These are phyloP conservation scores for Dysphania ambrosioides DNA, from an alignment of 148 eudicot species.

Conservation along the genomic window DNA sequence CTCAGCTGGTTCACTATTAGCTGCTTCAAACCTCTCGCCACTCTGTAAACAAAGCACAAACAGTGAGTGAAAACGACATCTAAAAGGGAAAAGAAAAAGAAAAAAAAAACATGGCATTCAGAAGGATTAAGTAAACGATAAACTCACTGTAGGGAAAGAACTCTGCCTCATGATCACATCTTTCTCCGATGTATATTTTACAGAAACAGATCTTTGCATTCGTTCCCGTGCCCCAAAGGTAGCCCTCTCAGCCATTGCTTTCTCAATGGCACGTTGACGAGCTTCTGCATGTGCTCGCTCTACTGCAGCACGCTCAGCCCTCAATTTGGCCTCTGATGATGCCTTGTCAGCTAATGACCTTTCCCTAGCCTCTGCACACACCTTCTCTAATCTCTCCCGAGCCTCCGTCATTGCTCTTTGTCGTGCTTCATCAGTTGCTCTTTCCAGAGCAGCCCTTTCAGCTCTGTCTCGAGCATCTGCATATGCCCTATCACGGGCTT, in stretches of 20 bases:
- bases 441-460: constrained; percentile 68
- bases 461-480: constrained; percentile 61
- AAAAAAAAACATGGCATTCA: background rate
- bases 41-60: constrained; percentile 36
- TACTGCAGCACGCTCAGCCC: constrained; percentile 87
- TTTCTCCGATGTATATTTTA: constrained; percentile 48
- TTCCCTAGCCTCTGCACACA: constrained; percentile 70
- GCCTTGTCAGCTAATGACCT: constrained; percentile 46
- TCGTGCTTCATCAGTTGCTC: constrained; percentile 67
- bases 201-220: constrained; percentile 55
- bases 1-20: constrained; percentile 72
- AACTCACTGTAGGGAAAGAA: constrained; percentile 66
- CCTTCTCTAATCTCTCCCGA: constrained; percentile 77
- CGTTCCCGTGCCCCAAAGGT: constrained; percentile 47
- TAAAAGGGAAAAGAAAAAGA: background rate
- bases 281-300: constrained; percentile 85
- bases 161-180: constrained; percentile 56
- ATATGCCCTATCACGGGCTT: constrained; percentile 68
- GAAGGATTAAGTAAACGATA: constrained; percentile 5
- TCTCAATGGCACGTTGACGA: constrained; percentile 68
- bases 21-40: constrained; percentile 41
- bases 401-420: constrained; percentile 80
- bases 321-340: constrained; percentile 59
- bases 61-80: constrained; percentile 1
- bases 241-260: constrained; percentile 62